phyloP scores from a whole-genome alignment of 306 rosid species.

The Mucuna pruriens region DNA sequence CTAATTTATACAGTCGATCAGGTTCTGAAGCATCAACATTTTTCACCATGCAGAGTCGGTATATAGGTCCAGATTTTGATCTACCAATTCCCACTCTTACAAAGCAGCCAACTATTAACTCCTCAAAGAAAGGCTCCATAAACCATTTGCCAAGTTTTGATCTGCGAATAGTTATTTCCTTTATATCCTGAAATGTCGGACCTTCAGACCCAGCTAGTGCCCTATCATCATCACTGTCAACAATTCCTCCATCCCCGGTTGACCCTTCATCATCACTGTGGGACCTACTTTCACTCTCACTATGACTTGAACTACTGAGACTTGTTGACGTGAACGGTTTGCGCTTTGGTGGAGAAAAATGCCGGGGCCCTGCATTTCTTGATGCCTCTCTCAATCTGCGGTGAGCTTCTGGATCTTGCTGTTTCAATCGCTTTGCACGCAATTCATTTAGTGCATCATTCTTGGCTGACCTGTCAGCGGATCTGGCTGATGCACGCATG shows the following conservation, averaged over 20 bases:
- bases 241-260: constrained; percentile 82
- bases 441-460: constrained; percentile 88
- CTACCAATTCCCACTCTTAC: constrained; percentile 92
- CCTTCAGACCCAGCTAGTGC: constrained; percentile 58
- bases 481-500: constrained; percentile 78
- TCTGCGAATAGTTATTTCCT: constrained; percentile 79
- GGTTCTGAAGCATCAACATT: constrained; percentile 91
- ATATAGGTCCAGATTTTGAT: constrained; percentile 79
- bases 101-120: constrained; percentile 86
- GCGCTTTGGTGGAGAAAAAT: constrained; percentile 67
- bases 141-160: constrained; percentile 87
- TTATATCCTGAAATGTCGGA: constrained; percentile 71
- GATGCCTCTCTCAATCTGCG: constrained; percentile 71
- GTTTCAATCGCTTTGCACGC: constrained; percentile 88
- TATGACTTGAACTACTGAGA: constrained; percentile 84
- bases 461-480: constrained; percentile 86
- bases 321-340: constrained; percentile 63
- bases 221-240: constrained; percentile 85
- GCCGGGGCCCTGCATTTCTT: constrained; percentile 57
- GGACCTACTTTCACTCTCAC: constrained; percentile 84
- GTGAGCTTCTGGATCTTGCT: constrained; percentile 87
- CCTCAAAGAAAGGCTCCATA: constrained; percentile 95
- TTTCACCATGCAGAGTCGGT: constrained; percentile 85
- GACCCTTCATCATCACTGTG: constrained; percentile 87
- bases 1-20: constrained; percentile 73